A percentile compares a stretch with the other conserved stretches of the same genome.
phyloP scores from a whole-genome alignment of 495 filamentous ascomycete genomes.

The Aspergillus cavernicola region DNA sequence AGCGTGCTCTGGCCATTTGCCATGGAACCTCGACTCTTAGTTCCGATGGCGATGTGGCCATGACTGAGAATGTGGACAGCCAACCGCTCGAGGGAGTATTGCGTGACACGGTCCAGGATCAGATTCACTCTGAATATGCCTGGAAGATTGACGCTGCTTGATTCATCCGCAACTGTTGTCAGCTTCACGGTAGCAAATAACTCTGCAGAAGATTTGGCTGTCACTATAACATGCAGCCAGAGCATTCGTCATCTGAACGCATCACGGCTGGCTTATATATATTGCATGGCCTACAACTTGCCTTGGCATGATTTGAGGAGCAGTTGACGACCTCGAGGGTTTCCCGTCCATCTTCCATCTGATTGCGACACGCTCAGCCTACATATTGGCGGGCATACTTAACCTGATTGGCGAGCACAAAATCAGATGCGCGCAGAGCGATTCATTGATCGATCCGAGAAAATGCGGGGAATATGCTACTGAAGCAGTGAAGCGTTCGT shows the following conservation, averaged over 20 bases:
- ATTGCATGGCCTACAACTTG: not conserved
- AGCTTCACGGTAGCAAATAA: not conserved
- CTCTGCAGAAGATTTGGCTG: not conserved
- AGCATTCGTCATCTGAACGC: not conserved
- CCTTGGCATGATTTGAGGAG: not conserved
- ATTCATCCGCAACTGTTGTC: conserved; percentile 4
- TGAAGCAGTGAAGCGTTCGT: not conserved
- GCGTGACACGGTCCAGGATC: conserved; percentile 57
- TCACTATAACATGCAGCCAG: not conserved
- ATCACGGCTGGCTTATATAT: not conserved
- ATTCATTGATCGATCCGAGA: not conserved
- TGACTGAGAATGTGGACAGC: conserved; percentile 30
- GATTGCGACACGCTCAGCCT: not conserved
- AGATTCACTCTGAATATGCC: conserved; percentile 34
- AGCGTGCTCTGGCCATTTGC: conserved; percentile 62
- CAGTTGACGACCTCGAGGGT: not conserved
- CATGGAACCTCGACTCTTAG: conserved; percentile 37
- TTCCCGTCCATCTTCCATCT: not conserved
- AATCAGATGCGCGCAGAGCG: not conserved
- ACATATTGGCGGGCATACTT: not conserved
- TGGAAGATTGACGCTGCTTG: conserved; percentile 41
- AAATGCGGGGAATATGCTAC: not conserved
- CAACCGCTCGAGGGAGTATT: conserved; percentile 56
- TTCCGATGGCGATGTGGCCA: conserved; percentile 44
- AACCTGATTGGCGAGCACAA: not conserved